Base-by-base conservation (phyloP, 805 yeast genomes). In the Metschnikowia kofuensis region DNA sequence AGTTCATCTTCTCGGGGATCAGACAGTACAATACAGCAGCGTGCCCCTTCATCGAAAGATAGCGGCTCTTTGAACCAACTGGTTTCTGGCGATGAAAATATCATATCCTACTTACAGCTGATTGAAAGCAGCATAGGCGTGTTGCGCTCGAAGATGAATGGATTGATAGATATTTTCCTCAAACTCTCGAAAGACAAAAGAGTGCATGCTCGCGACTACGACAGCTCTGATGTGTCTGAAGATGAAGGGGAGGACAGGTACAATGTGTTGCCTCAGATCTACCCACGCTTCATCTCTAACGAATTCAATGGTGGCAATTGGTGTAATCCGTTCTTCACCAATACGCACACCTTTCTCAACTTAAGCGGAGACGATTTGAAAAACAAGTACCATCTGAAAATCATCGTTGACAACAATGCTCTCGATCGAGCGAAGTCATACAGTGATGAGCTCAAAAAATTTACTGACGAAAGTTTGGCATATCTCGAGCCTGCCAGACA, bases 241-340 rank as follows among this genome's bases (percentile, higher is more conserved):
- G 65, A 58, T 12, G 65, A 59, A 36, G 64, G 74, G 6, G 68
- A 65, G 44, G 71, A 68, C 32, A 52, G 76, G 21, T 65, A 57
- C 51, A 65, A 71, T 42, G 44, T 66, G 13, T 52, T 84, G 34
- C 94, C 92, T 0, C 85, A 85, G 60, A 68, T 83, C 2, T 80
- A 83, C 54, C 90, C 94, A 8, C 72, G 94, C 50, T 84, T 86
- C 57, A 66, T 87, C 15, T 73, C 77, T 38, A 82, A 82, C 29
- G 80, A 78, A 47, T 86, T 83, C 62, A 83, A 83, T 56, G 92
- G 90, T 14, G 92, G 91, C n/a, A 83, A 84, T 51, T 86, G 90
- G 85, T 77, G 80, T 42, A 85, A 85, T 57, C 88, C 87, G 27
- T 84, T 84, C 55, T 78, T 80, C 54, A 62, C 73, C 39, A 59